Conservation (phyloP, 805 yeast genomes). For the Candida bentonensis region DNA sequence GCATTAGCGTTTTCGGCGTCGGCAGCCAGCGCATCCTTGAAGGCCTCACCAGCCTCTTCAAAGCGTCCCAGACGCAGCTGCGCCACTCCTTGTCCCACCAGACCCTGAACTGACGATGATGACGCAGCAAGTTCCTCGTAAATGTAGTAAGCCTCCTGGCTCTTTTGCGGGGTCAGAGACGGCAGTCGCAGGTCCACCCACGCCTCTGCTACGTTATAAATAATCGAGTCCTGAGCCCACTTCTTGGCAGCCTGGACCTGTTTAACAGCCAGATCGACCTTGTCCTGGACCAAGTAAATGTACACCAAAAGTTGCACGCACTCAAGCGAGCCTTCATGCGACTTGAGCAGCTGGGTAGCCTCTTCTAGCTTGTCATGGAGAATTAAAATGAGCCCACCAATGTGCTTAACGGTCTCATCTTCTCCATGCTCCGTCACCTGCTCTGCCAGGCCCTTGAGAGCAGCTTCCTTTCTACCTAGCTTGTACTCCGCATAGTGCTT, state of each 20-base stretch:
- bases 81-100: slow-evolving; percentile 53
- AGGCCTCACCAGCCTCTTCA: slow-evolving; percentile 64
- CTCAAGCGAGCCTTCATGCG: slow-evolving; percentile 26
- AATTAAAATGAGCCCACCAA: slow-evolving; percentile 30
- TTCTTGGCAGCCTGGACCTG: slow-evolving; percentile 31
- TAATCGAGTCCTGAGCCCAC: slow-evolving; percentile 57
- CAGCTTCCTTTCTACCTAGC: slow-evolving; percentile 12
- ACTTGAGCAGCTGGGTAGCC: slow-evolving; percentile 27
- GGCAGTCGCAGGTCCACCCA: slow-evolving; percentile 46
- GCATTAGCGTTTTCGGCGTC: slow-evolving; percentile 25
- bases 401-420: slow-evolving; percentile 22
- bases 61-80: slow-evolving; percentile 66
- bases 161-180: slow-evolving; percentile 21
- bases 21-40: slow-evolving; percentile 28
- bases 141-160: slow-evolving; percentile 28
- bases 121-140: slow-evolving; percentile 48
- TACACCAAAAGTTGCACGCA: slow-evolving; percentile 24
- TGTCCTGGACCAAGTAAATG: slow-evolving; percentile 26
- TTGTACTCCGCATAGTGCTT: slow-evolving; percentile 16
- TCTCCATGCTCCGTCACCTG: slow-evolving; percentile 12
- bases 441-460: slow-evolving; percentile 7
- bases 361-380: slow-evolving; percentile 27
- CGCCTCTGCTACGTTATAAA: slow-evolving; percentile 67
- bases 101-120: slow-evolving; percentile 32
- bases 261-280: slow-evolving; percentile 31